Base-by-base conservation (phyloP, 2,329 filamentous ascomycete species). In the Clarireedia hainanense region DNA sequence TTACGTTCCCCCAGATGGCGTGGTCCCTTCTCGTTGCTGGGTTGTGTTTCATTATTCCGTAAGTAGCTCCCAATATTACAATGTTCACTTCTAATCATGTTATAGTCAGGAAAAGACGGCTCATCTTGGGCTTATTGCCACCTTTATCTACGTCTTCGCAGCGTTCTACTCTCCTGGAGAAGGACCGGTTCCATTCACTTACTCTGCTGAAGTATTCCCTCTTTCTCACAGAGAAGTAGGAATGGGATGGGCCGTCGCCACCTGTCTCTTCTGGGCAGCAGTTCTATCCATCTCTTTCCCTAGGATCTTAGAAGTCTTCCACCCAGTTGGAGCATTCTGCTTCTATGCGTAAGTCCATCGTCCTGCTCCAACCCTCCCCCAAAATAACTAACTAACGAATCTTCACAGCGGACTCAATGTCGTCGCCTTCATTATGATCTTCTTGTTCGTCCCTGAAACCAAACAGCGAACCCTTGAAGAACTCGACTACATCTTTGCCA, bases 1-100 rank as follows among this genome's bases (percentile, higher is more conserved):
- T 85, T 68, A 85, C 83, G 2, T 85, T 86, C 64, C 82, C 82
- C 0, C 75, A 84, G 57, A 86, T 85, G 81, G 79, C 78, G 17
- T 83, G 81, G 80, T 82, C 80, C 9, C 69, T 86, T 17, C 73
- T 85, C 1, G 78, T 79, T 0, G 80, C 79, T 12, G 82, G 80
- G 1, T 75, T 84, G 52, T 80, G 75, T 62, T 81, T 80, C 55
- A 74, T 78, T 47, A 75, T 84, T n/a, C 68, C 47, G 1, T 61
- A 63, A 70, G 60, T 24, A 69, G 20, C 14, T 42, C 39, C 39
- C n/a, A 20, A 20, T 5, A 12, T 42, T 20, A 9, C 9, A 42
- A 17, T 20, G 5, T 4, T 10, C 17, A 42, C 39, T 42, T 42
- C 39, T 42, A 42, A 42, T 20, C 15, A 20, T 10, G 9, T 42